phyloP scores from a whole-genome alignment of 1,284 basidiomycete species.

The Heterobasidion occidentale region DNA sequence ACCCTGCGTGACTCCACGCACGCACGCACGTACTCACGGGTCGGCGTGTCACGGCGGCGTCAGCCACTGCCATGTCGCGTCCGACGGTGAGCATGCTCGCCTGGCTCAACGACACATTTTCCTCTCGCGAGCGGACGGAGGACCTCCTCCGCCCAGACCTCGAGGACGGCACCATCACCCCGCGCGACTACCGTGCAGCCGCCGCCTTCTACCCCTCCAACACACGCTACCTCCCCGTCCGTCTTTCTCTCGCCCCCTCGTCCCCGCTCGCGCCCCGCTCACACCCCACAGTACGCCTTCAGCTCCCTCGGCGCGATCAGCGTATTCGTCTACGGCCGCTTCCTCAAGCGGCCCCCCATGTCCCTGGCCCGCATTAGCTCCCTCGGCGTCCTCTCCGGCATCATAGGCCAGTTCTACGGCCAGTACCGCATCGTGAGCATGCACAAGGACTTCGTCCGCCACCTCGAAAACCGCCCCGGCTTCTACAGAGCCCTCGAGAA shows the following conservation, averaged over 20 bases:
- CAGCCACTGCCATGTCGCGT: too few species aligned
- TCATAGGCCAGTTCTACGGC: constrained; percentile 14
- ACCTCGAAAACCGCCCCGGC: constrained; percentile 37
- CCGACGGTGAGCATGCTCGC: constrained; percentile 17
- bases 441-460: constrained; percentile 31
- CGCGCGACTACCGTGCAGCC: constrained; percentile 47
- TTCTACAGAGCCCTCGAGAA: constrained; percentile 33
- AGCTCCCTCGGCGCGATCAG: neutral
- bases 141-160: constrained; percentile 50
- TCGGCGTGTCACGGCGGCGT: too few species aligned
- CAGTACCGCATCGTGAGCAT: constrained; percentile 13
- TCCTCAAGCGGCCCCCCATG: constrained; percentile 6
- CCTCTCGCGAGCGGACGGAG: constrained; percentile 23
- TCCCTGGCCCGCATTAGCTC: constrained; percentile 9
- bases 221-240: constrained; percentile 30
- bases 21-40: too few species aligned
- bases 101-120: constrained; percentile 35
- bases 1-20: too few species aligned
- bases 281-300: neutral
- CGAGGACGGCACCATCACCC: constrained; percentile 43
- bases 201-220: constrained; percentile 42
- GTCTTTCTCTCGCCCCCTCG: constrained; percentile 13
- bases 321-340: constrained; percentile 6
- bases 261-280: neutral
- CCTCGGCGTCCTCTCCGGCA: constrained; percentile 7